Conservation (phyloP, 2,329 filamentous ascomycete species). For the Exophiala bonariae region DNA sequence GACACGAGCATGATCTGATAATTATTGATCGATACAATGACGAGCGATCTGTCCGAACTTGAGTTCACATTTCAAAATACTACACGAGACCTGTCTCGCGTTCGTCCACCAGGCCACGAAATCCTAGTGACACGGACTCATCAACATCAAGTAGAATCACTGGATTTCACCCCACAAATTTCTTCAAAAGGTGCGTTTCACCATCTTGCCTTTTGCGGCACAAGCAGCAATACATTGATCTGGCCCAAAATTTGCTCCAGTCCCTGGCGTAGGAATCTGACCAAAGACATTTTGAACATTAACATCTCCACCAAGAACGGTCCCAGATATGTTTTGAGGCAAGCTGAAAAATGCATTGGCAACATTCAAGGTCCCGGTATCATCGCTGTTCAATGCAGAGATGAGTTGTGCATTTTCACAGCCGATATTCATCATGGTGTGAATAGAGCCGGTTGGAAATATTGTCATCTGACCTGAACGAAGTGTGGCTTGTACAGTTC, state of each 20-base stretch:
- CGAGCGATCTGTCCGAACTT: too few species aligned
- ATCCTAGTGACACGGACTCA: too few species aligned
- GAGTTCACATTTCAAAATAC: too few species aligned
- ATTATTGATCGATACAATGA: too few species aligned
- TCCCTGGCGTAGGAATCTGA: slow-evolving; percentile 40
- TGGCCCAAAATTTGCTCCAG: slow-evolving; percentile 43
- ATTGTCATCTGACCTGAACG: slow-evolving; percentile 50
- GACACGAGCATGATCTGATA: too few species aligned
- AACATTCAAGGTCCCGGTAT: slow-evolving; percentile 52
- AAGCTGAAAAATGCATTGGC: slow-evolving; percentile 45
- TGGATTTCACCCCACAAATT: slow-evolving; percentile 14
- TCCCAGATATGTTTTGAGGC: slow-evolving; percentile 37
- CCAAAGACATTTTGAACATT: slow-evolving; percentile 26
- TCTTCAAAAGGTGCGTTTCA: slow-evolving; percentile 9
- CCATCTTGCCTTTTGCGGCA: slow-evolving; percentile 13
- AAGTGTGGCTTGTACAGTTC: slow-evolving; percentile 42
- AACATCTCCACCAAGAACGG: slow-evolving; percentile 16
- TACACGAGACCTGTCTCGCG: too few species aligned
- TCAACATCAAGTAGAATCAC: too few species aligned
- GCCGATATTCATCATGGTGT: slow-evolving; percentile 45
- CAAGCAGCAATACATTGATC: slow-evolving; percentile 35
- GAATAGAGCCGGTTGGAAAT: slow-evolving; percentile 50
- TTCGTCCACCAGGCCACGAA: too few species aligned
- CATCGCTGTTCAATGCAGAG: slow-evolving; percentile 50
- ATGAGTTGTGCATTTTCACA: slow-evolving; percentile 52